These are phyloP conservation scores for Cyclocybe aegerita DNA, from an alignment of 768 basidiomycete species.

Conservation along the genomic window DNA sequence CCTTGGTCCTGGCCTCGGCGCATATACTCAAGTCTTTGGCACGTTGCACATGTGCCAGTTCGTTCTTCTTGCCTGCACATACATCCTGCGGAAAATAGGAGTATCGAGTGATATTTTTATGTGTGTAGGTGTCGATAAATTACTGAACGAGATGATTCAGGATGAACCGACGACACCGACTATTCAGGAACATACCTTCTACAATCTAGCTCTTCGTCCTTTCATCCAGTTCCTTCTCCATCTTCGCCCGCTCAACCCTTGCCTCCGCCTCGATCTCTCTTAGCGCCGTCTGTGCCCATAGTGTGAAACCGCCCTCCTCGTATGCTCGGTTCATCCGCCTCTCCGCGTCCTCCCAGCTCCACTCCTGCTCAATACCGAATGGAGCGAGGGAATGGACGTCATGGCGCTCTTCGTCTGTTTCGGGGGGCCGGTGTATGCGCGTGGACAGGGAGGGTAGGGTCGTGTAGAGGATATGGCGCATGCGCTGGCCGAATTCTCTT, in stretches of 20 bases:
- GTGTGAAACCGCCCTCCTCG: constrained; percentile 54
- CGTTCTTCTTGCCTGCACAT: no score
- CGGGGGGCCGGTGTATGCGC: constrained; percentile 47
- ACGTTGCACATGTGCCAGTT: no score
- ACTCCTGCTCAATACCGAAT: constrained; percentile 29
- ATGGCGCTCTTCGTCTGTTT: constrained; percentile 28
- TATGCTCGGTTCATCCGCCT: constrained; percentile 54
- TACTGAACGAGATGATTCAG: no score
- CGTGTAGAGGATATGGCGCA: constrained; percentile 48
- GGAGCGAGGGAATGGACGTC: constrained; percentile 12
- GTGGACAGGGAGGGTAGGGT: constrained; percentile 50
- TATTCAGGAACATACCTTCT: no score
- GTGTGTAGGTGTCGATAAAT: no score
- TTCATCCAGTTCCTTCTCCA: constrained; percentile 20
- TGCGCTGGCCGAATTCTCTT: constrained; percentile 56
- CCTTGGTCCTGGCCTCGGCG: no score
- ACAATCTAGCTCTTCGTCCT: no score
- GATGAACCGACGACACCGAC: no score
- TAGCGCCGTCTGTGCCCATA: constrained; percentile 53
- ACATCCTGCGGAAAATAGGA: no score
- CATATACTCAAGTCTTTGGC: no score
- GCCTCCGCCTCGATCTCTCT: constrained; percentile 61
- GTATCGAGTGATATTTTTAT: no score
- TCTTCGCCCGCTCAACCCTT: constrained; percentile 43
- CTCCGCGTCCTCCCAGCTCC: constrained; percentile 56